Base-by-base conservation (phyloP, 1,284 basidiomycete species). In the Ustilago crameri region DNA sequence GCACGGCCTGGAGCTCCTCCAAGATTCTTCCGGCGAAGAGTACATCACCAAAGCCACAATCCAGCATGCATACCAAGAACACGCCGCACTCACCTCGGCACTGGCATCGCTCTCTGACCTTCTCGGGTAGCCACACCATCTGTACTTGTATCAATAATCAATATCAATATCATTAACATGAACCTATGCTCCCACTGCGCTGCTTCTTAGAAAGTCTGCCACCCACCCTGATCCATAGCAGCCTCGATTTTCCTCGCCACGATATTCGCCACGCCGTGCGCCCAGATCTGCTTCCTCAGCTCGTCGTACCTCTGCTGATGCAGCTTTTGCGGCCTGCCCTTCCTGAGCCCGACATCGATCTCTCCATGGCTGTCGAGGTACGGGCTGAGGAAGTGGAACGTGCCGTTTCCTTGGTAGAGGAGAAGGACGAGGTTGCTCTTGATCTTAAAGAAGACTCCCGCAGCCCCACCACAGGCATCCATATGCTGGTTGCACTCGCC, bases 321-420 rank as follows among this genome's bases (percentile, higher is more conserved):
- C 22, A 98, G 84, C 81, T 89, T 93, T 82, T 98, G 95, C 47
- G 93, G 88, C 50, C 93, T 88, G 5, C 93, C 93, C 87, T 80
- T 83, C 91, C 93, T 89, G 89, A 97, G 92, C 0, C 91, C 92
- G 17, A 92, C 87, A 83, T 98, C 96, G 4, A 93, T 88, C 82
- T 98, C 95, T 0, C 96, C 96, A 72, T 98, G 95, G 4, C 89
- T 89, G 76, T 99, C 96, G 41, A 98, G 87, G 81, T 97, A 98
- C 0, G 96, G 95, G 44, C 94, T 92, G 3, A 71, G 37, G 22
- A 90, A 89, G 1, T 89, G 88, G 84, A 96, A 98, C 3, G 91
- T 89, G 9, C 95, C 96, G 56, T 91, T 93, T 62, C 90, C 90
- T 26, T 91, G 90, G 79, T 94, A 95, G 5, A 98, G 87, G 81